Percentiles rank a stretch among this genome's conserved stretches.
phyloP scores from a whole-genome alignment of 495 filamentous ascomycete species.

The Tuber borchii region DNA sequence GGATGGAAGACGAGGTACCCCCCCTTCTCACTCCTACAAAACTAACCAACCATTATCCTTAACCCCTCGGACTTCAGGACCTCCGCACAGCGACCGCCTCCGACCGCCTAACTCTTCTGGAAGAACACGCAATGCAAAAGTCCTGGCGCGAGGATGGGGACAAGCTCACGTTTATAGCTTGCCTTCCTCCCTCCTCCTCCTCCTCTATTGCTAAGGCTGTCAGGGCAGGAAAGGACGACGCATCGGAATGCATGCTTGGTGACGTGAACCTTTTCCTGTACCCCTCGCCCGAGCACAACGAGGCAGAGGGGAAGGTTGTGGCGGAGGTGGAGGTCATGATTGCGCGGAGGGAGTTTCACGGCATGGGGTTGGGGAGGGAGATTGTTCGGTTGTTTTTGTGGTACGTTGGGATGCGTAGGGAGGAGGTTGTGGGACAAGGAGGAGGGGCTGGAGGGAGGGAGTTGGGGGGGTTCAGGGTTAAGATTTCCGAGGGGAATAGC shows the following conservation, averaged over 20 bases:
- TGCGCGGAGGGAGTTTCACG: slow-evolving; percentile 53
- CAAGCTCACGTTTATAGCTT: slow-evolving; percentile 68
- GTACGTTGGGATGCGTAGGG: slow-evolving; percentile 53
- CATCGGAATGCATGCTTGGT: slow-evolving; percentile 60
- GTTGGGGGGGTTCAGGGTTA: slow-evolving; percentile 49
- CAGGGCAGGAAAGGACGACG: slow-evolving; percentile 46
- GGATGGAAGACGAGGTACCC: slow-evolving; percentile 80
- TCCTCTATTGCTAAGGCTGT: not conserved
- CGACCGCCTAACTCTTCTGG: slow-evolving; percentile 64
- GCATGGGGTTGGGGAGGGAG: slow-evolving; percentile 60
- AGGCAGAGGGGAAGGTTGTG: slow-evolving; percentile 46
- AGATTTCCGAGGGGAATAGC: slow-evolving; percentile 54
- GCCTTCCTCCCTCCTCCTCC: slow-evolving; percentile 43
- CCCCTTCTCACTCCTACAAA: not conserved
- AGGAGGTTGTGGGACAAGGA: slow-evolving; percentile 52
- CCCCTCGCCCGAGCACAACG: slow-evolving; percentile 43
- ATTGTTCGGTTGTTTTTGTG: slow-evolving; percentile 61
- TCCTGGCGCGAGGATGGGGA: slow-evolving; percentile 71
- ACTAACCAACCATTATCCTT: not conserved
- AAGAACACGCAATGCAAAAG: slow-evolving; percentile 80
- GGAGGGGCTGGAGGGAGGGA: not conserved
- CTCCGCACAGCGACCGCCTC: slow-evolving; percentile 80
- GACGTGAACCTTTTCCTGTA: slow-evolving; percentile 80
- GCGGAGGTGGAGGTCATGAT: slow-evolving; percentile 91
- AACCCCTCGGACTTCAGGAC: slow-evolving; percentile 48